Conservation (phyloP, 495 filamentous ascomycete species). For the Recurvomyces mirabilis region DNA sequence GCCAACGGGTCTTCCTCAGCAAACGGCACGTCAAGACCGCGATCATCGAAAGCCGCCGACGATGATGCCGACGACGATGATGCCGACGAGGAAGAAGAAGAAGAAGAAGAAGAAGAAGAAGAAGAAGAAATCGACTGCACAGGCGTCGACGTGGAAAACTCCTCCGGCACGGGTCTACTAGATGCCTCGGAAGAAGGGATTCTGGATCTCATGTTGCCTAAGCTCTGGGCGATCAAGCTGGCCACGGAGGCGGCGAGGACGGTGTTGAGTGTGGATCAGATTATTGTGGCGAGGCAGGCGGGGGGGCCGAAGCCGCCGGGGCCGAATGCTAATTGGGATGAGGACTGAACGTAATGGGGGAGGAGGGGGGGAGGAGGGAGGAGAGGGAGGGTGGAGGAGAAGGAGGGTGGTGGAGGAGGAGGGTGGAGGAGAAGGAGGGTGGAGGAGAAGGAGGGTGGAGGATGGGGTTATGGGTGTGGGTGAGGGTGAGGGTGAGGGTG, state of each 20-base stretch:
- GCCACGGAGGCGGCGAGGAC: constrained; percentile 92
- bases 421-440: no score
- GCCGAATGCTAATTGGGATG: constrained; percentile 86
- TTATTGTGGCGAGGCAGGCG: constrained; percentile 95
- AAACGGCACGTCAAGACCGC: constrained; percentile 3
- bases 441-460: no score
- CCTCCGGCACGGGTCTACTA: constrained; percentile 65
- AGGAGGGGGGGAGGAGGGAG: no score
- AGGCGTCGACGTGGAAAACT: constrained; percentile 87
- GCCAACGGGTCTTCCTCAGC: background rate
- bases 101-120: constrained; percentile 36
- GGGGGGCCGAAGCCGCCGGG: constrained; percentile 94
- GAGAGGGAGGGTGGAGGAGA: no score
- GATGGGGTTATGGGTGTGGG: no score
- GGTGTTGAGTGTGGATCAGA: constrained; percentile 94
- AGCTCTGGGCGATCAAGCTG: constrained; percentile 92
- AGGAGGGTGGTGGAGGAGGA: no score
- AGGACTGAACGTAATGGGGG: constrained; percentile 42
- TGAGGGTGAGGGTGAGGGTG: no score
- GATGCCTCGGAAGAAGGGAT: constrained; percentile 87
- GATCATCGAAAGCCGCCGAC: background rate
- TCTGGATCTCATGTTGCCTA: constrained; percentile 78
- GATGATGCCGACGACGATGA: background rate
- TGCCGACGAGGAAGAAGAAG: constrained; percentile 25
- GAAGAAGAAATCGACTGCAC: constrained; percentile 70